Percentiles rank a stretch among this genome's conserved stretches.
Evolutionary conservation across 2,329 filamentous ascomycete genomes (phyloP).

Genomic region (Zopfia rhizophila): DNA sequence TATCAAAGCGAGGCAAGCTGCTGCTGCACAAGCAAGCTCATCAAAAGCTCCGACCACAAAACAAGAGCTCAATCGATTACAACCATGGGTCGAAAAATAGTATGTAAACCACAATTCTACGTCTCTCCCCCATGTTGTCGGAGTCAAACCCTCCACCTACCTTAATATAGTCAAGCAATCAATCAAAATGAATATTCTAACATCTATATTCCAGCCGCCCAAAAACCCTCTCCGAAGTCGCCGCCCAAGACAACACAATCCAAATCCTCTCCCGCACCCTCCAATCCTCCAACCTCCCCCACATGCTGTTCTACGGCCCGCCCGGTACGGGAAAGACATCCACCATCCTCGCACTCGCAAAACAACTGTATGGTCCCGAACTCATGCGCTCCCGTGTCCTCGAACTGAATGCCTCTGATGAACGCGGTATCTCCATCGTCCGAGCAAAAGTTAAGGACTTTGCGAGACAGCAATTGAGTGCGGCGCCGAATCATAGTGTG

Average conservation of each 20-base stretch:
- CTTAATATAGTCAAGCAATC: constrained; percentile 21
- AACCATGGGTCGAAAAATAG: constrained; percentile 99
- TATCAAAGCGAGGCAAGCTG: constrained; percentile 81
- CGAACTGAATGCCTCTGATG: constrained; percentile 98
- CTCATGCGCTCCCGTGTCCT: constrained; percentile 94
- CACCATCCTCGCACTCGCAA: constrained; percentile 94
- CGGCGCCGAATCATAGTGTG: constrained; percentile 74
- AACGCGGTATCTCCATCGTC: constrained; percentile 96
- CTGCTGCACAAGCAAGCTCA: constrained; percentile 77
- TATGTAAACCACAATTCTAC: constrained; percentile 58
- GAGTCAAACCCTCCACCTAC: not conserved
- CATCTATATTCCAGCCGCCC: constrained; percentile 74
- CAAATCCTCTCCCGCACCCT: constrained; percentile 91
- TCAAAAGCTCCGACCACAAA: constrained; percentile 71
- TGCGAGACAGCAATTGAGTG: constrained; percentile 91
- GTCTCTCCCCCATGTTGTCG: not conserved
- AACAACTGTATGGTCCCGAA: constrained; percentile 96
- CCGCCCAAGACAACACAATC: constrained; percentile 96
- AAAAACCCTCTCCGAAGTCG: constrained; percentile 92
- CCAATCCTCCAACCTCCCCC: constrained; percentile 95
- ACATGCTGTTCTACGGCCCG: constrained; percentile 99
- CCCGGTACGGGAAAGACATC: constrained; percentile 98
- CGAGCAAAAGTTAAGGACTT: constrained; percentile 99
- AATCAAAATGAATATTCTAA: not conserved
- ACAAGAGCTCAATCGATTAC: constrained; percentile 73